Conservation (phyloP, 2,329 filamentous ascomycete genomes). For the Colletotrichum karsti region DNA sequence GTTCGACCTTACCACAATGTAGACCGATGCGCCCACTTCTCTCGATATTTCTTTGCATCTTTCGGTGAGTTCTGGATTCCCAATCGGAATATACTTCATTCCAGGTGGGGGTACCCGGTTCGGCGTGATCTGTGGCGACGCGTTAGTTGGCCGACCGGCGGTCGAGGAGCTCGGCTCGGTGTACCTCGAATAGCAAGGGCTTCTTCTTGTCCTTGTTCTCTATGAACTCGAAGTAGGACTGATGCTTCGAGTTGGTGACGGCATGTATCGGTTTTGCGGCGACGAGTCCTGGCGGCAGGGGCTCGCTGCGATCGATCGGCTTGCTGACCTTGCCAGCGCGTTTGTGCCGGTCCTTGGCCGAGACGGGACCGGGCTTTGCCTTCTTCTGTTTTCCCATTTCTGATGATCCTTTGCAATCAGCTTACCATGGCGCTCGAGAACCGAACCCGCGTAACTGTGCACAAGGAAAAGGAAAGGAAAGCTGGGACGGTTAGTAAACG, state of each 20-base stretch:
- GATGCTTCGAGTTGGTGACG: conserved; percentile 61
- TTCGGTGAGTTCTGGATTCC: conserved; percentile 67
- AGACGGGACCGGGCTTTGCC: conserved; percentile 16
- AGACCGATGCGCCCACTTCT: conserved; percentile 69
- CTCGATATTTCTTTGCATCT: conserved; percentile 72
- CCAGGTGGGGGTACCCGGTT: conserved; percentile 63
- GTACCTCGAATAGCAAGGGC: conserved; percentile 70
- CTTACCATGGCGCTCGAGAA: conserved; percentile 28
- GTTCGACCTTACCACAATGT: conserved; percentile 66
- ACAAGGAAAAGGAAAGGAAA: not conserved
- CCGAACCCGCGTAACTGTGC: not conserved
- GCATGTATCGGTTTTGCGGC: conserved; percentile 41
- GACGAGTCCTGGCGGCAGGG: conserved; percentile 44
- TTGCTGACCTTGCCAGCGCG: conserved; percentile 13
- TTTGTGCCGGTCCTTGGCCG: conserved; percentile 30
- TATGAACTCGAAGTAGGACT: conserved; percentile 70
- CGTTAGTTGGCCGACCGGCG: conserved; percentile 6
- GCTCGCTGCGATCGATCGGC: conserved; percentile 38
- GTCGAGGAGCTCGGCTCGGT: not conserved
- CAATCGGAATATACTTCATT: conserved; percentile 70
- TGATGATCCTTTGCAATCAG: conserved; percentile 8
- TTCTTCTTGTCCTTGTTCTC: conserved; percentile 72
- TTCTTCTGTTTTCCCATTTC: conserved; percentile 32
- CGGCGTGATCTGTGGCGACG: conserved; percentile 56
- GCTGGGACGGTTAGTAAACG: conserved; percentile 14